A percentile compares a stretch with the other conserved stretches of the same genome.
Conservation (phyloP, 2,329 filamentous ascomycete genomes). For the Lojkania enalia region DNA sequence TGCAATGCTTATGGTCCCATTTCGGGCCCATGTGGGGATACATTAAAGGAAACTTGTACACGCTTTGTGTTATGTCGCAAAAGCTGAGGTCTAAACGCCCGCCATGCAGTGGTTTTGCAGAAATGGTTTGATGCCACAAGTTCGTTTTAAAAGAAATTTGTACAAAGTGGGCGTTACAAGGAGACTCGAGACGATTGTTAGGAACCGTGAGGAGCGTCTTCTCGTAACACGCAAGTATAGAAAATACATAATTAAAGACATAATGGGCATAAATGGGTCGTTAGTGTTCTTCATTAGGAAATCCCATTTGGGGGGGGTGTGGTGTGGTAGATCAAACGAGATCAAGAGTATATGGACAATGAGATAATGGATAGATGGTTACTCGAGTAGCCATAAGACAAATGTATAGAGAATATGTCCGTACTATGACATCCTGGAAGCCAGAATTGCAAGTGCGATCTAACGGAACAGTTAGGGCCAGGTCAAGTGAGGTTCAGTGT, state of each 20-base stretch:
- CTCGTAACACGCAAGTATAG: constrained; percentile 22
- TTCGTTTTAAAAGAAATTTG: constrained; percentile 15
- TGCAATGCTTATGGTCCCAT: too few relatives aligned
- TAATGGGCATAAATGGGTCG: constrained; percentile 27
- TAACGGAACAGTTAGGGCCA: constrained; percentile 22
- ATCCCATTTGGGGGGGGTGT: constrained; percentile 12
- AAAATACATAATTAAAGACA: constrained; percentile 36
- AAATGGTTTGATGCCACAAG: not conserved
- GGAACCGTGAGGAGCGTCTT: constrained; percentile 24
- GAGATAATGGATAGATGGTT: not conserved
- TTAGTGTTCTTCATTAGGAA: constrained; percentile 10
- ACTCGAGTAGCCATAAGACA: constrained; percentile 3
- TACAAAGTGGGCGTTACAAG: constrained; percentile 25
- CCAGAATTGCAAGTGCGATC: constrained; percentile 44
- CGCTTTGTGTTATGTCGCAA: constrained; percentile 9
- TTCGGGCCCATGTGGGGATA: not conserved
- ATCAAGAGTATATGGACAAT: not conserved
- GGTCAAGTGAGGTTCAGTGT: not conserved
- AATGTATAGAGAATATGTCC: not conserved
- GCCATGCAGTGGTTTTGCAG: constrained; percentile 32
- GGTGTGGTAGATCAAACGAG: constrained; percentile 3
- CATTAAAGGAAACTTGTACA: constrained; percentile 4
- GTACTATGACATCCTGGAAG: constrained; percentile 36
- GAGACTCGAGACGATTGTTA: constrained; percentile 23
- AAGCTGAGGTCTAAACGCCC: constrained; percentile 33